Evolutionary conservation across 768 basidiomycete genomes (phyloP).

Genomic region (Podaxis sp.): DNA sequence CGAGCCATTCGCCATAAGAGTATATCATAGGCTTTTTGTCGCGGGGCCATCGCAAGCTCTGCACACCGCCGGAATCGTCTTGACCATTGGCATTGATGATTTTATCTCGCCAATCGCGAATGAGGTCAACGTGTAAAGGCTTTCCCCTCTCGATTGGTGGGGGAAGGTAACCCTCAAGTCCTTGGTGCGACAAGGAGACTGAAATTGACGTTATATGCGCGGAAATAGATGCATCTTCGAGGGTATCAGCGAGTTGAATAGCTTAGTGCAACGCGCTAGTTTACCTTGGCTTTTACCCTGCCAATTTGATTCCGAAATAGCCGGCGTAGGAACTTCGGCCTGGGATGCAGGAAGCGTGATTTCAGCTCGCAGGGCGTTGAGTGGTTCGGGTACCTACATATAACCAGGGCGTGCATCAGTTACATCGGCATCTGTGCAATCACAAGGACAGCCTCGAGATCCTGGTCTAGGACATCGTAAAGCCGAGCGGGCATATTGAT

Average conservation of each 20-base stretch:
- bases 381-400: conserved; percentile 45
- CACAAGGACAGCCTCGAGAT: conserved; percentile 27
- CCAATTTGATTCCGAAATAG: conserved; percentile 44
- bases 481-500: conserved; percentile 3
- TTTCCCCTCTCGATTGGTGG: not conserved
- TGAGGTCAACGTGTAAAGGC: not conserved
- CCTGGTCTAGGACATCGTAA: conserved; percentile 29
- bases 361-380: conserved; percentile 28
- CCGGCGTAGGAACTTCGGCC: conserved; percentile 26
- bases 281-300: conserved; percentile 40
- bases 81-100: not conserved
- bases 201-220: conserved; percentile 5
- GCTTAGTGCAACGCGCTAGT: conserved; percentile 4
- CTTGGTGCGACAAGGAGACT: conserved; percentile 12
- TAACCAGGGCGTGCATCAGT: conserved; percentile 16
- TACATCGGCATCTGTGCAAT: conserved; percentile 22
- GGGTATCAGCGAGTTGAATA: conserved; percentile 1
- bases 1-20: not conserved
- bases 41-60: not conserved
- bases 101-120: conserved; percentile 5
- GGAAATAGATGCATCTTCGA: conserved; percentile 5
- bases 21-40: not conserved
- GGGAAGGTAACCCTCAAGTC: conserved; percentile 3
- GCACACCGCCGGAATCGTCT: not conserved
- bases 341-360: conserved; percentile 24